These are phyloP conservation scores for Hypomyces rosellus DNA, from an alignment of 2,329 filamentous ascomycete species.

Conservation along the genomic window DNA sequence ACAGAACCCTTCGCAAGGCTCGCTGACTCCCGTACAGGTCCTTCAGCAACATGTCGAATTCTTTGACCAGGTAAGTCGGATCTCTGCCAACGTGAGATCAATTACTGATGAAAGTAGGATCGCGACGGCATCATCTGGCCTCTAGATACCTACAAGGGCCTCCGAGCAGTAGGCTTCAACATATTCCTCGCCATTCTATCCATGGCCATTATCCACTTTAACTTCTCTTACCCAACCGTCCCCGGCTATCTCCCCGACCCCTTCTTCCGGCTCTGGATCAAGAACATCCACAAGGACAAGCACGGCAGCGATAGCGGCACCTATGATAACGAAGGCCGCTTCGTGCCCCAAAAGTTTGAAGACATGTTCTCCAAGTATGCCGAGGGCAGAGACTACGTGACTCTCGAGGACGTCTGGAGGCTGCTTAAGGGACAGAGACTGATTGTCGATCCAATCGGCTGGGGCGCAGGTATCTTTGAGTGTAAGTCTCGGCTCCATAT, in stretches of 20 bases:
- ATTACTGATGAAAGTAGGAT: slow-evolving; percentile 20
- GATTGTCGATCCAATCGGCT: slow-evolving; percentile 37
- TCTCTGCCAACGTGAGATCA: neutral
- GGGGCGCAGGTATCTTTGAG: slow-evolving; percentile 16
- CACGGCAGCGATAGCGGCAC: slow-evolving; percentile 41
- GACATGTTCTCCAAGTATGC: slow-evolving; percentile 45
- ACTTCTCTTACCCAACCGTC: slow-evolving; percentile 40
- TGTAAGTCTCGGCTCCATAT: slow-evolving; percentile 13
- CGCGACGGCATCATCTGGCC: slow-evolving; percentile 34
- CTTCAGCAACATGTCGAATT: too few relatives aligned
- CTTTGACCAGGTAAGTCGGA: neutral
- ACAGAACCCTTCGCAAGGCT: too few relatives aligned
- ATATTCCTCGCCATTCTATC: slow-evolving; percentile 33
- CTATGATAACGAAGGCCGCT: slow-evolving; percentile 43
- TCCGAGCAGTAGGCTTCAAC: slow-evolving; percentile 34
- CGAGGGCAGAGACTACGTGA: slow-evolving; percentile 32
- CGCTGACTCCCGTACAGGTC: too few relatives aligned
- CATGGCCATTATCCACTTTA: slow-evolving; percentile 33
- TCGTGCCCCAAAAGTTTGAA: slow-evolving; percentile 43
- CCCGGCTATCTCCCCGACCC: slow-evolving; percentile 31
- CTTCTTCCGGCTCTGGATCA: slow-evolving; percentile 31
- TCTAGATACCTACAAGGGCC: slow-evolving; percentile 32
- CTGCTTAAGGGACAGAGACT: slow-evolving; percentile 35
- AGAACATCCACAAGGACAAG: slow-evolving; percentile 36
- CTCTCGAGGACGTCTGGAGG: slow-evolving; percentile 27